Evolutionary conservation across 1,284 basidiomycete genomes (phyloP), one percentile per base, ranked within the genome.

Genomic region (Coriolopsis trogii): DNA sequence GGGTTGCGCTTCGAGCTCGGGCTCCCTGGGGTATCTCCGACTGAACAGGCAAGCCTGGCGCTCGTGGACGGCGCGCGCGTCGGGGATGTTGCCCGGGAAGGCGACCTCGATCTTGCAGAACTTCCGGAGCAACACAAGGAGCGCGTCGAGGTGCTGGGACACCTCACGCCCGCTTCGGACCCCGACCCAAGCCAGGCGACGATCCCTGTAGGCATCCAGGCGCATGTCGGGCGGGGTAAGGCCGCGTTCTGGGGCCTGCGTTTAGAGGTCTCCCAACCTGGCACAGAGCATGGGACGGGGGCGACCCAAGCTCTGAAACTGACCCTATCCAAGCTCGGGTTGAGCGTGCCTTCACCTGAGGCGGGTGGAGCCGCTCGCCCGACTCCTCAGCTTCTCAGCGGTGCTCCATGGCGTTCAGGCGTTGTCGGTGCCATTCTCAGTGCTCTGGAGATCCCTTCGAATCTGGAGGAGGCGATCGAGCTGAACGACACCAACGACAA

Each of bases 401-500:
- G 24, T 2, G 57, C 57, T 1, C 53, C 57, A 2, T 56, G 57
- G 54, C 51, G 57, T 8, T 4, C 45, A 4, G 51, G 36, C n/a
- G 46, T 54, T 8, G 36, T 46, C 3, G 33, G 21, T 10, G 21
- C 24, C 8, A 28, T 56, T 24, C 56, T 78, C 12, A 57, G 72
- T 25, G 66, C 70, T 0, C 59, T 81, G 26, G 67, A 68, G 18
- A 57, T 71, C 2, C 62, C 71, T 9, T 46, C 63, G 31, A 55
- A 67, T 5, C 9, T 28, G n/a, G 45, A 26, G 4, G 65, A 70
- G 30, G 60, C 72, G 12, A 63, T 63, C 50, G 51, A 74, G 20
- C 70, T 87, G 50, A 69, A 79, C 55, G 89, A 91, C 60, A 69
- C 71, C 28, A 67, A 67, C 55, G 91, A 96, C 66, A 82, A 78